Base-by-base conservation (phyloP, 2,329 filamentous ascomycete species). In the Tetracladium maxilliforme region DNA sequence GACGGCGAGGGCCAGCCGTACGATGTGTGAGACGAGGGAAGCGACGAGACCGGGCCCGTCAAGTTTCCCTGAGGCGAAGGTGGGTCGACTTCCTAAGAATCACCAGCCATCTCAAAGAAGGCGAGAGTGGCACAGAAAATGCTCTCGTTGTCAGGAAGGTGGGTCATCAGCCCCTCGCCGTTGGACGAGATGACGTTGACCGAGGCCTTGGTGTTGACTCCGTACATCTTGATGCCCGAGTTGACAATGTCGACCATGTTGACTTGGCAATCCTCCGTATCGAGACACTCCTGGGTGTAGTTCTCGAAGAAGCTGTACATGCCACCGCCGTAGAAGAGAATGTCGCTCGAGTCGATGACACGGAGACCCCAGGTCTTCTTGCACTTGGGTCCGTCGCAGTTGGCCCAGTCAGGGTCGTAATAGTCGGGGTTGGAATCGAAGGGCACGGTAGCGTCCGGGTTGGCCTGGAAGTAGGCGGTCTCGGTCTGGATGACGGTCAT, bases 401-500 rank as follows among this genome's bases (percentile, higher is more conserved):
- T 54, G 3, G 53, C 40, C 45, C 90, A 93, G 38, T 72, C 63
- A 0, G 84, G 79, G 44, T 87, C 80, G 23, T 48, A 49, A 40
- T 61, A 79, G 6, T 52, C 51, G 11, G 61, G 35, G 39, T 75
- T 69, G 33, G 58, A 51, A 0, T 55, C 56, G 49, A 78, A 83
- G 19, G 74, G 78, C 7, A 66, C 59, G 7, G 66, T 61, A 3
- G 81, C 68, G 37, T 77, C 65, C 5, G 84, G 82, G 55, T 87
- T 86, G 45, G 77, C 68, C 54, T 92, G 81, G 63, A 77, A 83
- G 59, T 81, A 84, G 16, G 84, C 79, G 5, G 84, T 93, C 55
- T 94, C 87, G 4, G 80, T 81, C 55, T 94, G 86, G 40, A 92
- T 82, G 25, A 81, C 56, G 8, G 69, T 74, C 64, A 92, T 75